phyloP scores from a whole-genome alignment of 176 grass and related monocot species.

The Aegilops sharonensis region DNA sequence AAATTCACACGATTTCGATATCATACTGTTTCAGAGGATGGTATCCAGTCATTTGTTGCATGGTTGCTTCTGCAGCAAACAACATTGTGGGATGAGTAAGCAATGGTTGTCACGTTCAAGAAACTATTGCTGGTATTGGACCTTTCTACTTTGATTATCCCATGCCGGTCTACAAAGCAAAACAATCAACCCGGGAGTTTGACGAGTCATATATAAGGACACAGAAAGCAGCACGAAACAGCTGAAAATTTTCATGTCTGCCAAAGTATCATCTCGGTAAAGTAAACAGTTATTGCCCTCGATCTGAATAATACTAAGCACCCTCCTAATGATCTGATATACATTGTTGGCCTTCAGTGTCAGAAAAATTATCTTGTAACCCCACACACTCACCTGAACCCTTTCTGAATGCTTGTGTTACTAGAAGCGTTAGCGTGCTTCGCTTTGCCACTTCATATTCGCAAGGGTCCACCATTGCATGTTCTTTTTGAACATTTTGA shows the following conservation, averaged over 20 bases:
- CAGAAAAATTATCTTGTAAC: no score
- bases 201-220: neutral
- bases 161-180: conserved; percentile 59
- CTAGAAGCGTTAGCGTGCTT: no score
- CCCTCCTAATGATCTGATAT: no score
- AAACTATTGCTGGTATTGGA: conserved; percentile 28
- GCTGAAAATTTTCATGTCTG: neutral
- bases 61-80: conserved; percentile 59
- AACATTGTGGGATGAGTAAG: conserved; percentile 28
- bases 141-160: conserved; percentile 74
- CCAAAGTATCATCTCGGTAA: neutral
- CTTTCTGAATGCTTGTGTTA: no score
- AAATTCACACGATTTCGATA: neutral
- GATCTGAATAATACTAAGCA: neutral
- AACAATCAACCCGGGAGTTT: neutral
- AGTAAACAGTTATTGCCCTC: neutral
- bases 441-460: no score
- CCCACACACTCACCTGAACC: no score
- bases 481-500: no score
- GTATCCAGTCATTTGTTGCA: conserved; percentile 87
- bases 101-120: conserved; percentile 11
- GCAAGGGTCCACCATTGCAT: no score
- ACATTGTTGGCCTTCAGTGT: no score
- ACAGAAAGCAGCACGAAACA: neutral
- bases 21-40: conserved; percentile 6